These are phyloP conservation scores for Solanum medicagineum DNA, from an alignment of 257 asterid genomes.

Conservation along the genomic window DNA sequence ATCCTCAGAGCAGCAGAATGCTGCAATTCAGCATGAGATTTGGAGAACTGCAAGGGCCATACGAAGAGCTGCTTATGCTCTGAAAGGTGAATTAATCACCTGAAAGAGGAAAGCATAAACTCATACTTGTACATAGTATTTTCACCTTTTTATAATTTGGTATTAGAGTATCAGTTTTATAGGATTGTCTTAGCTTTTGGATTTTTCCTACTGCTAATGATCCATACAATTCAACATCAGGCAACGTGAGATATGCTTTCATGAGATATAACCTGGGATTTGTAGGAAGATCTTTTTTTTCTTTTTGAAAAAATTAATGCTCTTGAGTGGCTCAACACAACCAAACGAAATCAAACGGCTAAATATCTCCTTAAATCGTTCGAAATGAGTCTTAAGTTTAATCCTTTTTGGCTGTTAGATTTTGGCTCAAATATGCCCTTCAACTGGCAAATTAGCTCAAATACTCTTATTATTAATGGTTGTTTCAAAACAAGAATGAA, in stretches of 20 bases:
- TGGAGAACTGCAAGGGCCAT: slow-evolving; percentile 90
- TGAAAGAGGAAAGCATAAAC: slow-evolving; percentile 4
- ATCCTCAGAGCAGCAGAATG: slow-evolving; percentile 12
- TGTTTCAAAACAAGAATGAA: not conserved
- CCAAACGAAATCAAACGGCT: not conserved
- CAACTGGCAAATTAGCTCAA: not conserved
- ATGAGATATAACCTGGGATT: not conserved
- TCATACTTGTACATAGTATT: not conserved
- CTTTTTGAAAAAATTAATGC: not conserved
- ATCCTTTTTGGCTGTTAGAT: not conserved
- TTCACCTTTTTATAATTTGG: not conserved
- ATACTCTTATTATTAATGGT: not conserved
- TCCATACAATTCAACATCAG: not conserved
- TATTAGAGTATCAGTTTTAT: not conserved
- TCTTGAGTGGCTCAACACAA: not conserved
- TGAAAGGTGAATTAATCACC: slow-evolving; percentile 46
- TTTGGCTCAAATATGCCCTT: not conserved
- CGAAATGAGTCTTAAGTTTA: not conserved
- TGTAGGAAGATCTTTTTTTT: not conserved
- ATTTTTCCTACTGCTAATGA: not conserved
- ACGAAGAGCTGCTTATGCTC: slow-evolving; percentile 46
- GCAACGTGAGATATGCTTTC: no score
- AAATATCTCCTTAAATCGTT: not conserved
- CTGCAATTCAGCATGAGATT: slow-evolving; percentile 49
- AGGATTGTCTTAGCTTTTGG: not conserved